Evolutionary conservation across 2,329 filamentous ascomycete species (phyloP).

Genomic region (Dactylonectria macrodidyma): DNA sequence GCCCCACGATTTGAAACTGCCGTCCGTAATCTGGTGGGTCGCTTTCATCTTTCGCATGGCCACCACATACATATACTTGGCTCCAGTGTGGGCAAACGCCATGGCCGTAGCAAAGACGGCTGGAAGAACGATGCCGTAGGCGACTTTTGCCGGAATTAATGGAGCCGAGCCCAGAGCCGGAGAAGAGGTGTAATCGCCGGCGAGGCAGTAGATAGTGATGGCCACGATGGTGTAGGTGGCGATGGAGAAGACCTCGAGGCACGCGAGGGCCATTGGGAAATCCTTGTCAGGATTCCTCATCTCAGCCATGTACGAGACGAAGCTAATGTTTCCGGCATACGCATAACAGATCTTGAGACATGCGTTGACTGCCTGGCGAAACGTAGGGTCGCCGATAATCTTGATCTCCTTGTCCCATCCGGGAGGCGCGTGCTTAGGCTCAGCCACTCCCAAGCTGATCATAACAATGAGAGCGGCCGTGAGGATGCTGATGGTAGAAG

Average conservation of each 20-base stretch:
- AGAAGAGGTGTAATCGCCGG: slow-evolving; percentile 51
- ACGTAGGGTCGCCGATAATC: slow-evolving; percentile 42
- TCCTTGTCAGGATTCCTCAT: slow-evolving; percentile 52
- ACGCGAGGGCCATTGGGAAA: slow-evolving; percentile 50
- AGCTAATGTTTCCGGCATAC: slow-evolving; percentile 50
- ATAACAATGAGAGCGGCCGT: slow-evolving; percentile 49
- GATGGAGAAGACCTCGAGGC: slow-evolving; percentile 52
- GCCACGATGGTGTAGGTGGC: slow-evolving; percentile 52
- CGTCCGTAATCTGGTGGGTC: slow-evolving; percentile 51
- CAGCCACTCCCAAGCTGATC: slow-evolving; percentile 45
- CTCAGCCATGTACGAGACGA: slow-evolving; percentile 51
- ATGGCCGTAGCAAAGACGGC: slow-evolving; percentile 51
- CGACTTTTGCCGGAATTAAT: slow-evolving; percentile 49
- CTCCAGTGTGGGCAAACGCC: slow-evolving; percentile 51
- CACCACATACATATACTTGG: slow-evolving; percentile 53
- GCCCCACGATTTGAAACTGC: slow-evolving; percentile 52
- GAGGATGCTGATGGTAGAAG: slow-evolving; percentile 47
- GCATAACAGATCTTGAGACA: slow-evolving; percentile 50
- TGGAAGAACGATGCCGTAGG: slow-evolving; percentile 51
- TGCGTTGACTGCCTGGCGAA: slow-evolving; percentile 45
- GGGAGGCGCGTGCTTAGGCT: slow-evolving; percentile 40
- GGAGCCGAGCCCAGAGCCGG: slow-evolving; percentile 54
- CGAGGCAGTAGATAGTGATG: slow-evolving; percentile 51
- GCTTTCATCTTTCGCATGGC: slow-evolving; percentile 50
- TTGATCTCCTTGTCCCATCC: slow-evolving; percentile 46